A percentile compares a stretch with the other conserved stretches of the same genome.
These are phyloP conservation scores for Fusarium xyrophilum DNA, from an alignment of 2,329 filamentous ascomycete species.

Conservation along the genomic window DNA sequence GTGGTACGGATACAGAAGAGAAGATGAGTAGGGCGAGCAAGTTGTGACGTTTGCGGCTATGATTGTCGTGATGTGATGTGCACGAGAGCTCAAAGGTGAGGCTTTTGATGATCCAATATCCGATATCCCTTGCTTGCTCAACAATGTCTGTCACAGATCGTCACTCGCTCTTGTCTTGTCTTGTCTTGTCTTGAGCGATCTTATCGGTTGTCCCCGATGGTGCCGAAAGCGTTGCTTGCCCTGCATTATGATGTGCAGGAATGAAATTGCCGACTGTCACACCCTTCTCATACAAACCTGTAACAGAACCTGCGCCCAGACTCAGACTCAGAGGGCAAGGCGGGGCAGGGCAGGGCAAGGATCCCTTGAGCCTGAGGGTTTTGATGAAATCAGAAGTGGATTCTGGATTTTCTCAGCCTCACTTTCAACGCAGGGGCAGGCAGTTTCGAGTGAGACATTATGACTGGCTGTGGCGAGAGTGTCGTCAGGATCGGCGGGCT, in stretches of 20 bases:
- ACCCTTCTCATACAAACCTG: conserved; percentile 32
- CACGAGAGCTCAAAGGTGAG: conserved; percentile 5
- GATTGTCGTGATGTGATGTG: conserved; percentile 16
- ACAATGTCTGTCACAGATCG: not conserved
- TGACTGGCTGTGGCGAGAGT: conserved; percentile 21
- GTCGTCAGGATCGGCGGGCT: conserved; percentile 26
- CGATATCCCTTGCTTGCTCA: conserved; percentile 1
- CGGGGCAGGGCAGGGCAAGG: conserved; percentile 5
- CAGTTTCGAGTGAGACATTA: conserved; percentile 1
- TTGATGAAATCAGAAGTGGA: conserved; percentile 12
- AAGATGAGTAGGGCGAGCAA: conserved; percentile 12
- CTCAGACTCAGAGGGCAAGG: not conserved
- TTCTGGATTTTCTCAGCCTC: conserved; percentile 22
- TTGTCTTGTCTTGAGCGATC: not conserved
- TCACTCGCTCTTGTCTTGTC: not conserved
- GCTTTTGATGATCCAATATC: conserved; percentile 21
- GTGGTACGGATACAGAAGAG: not conserved
- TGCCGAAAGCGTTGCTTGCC: not conserved
- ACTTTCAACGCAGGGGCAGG: conserved; percentile 25
- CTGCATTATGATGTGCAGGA: conserved; percentile 22
- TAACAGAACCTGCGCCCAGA: conserved; percentile 32
- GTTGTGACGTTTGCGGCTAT: conserved; percentile 1
- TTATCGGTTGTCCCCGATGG: conserved; percentile 2
- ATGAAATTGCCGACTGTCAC: conserved; percentile 1
- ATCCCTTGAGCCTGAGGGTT: not conserved